phyloP scores from a whole-genome alignment of 192 early-diverging fungal genomes.

The Coemansia sp. region DNA sequence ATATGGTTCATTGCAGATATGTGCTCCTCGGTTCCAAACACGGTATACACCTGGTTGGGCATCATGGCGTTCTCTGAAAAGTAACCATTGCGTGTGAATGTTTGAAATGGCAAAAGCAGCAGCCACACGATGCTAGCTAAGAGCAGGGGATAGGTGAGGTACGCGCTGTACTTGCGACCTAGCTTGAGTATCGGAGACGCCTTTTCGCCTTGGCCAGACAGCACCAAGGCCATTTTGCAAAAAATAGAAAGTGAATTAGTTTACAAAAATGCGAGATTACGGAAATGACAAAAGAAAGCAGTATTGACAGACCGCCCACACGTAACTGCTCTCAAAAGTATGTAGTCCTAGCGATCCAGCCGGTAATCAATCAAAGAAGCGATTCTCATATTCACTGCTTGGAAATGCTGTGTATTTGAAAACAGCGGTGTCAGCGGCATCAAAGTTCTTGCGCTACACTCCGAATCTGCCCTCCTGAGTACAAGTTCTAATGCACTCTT shows the following conservation, averaged over 20 bases:
- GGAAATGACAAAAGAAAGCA: background rate
- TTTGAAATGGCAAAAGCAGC: slow-evolving; percentile 63
- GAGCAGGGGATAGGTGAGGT: slow-evolving; percentile 61
- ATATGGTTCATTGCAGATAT: slow-evolving; percentile 27
- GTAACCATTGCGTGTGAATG: slow-evolving; percentile 67
- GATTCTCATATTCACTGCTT: background rate
- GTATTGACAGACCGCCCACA: background rate
- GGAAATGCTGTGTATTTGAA: background rate
- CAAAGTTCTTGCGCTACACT: too few species aligned
- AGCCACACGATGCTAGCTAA: slow-evolving; percentile 67
- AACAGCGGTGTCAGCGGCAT: too few species aligned
- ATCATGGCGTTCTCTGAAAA: slow-evolving; percentile 80
- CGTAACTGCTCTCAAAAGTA: slow-evolving; percentile 2
- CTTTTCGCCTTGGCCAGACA: slow-evolving; percentile 55
- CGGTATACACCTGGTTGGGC: slow-evolving; percentile 63
- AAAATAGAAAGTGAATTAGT: background rate
- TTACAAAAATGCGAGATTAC: slow-evolving; percentile 13
- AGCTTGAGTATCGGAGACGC: slow-evolving; percentile 35
- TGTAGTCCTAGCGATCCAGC: background rate
- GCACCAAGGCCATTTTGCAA: slow-evolving; percentile 43
- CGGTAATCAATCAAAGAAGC: background rate
- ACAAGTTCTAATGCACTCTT: too few species aligned
- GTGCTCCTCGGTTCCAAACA: slow-evolving; percentile 36
- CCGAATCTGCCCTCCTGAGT: too few species aligned
- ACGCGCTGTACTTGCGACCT: slow-evolving; percentile 44